Conservation (phyloP, 805 yeast species). For the Hermanozyma aechmeae region DNA sequence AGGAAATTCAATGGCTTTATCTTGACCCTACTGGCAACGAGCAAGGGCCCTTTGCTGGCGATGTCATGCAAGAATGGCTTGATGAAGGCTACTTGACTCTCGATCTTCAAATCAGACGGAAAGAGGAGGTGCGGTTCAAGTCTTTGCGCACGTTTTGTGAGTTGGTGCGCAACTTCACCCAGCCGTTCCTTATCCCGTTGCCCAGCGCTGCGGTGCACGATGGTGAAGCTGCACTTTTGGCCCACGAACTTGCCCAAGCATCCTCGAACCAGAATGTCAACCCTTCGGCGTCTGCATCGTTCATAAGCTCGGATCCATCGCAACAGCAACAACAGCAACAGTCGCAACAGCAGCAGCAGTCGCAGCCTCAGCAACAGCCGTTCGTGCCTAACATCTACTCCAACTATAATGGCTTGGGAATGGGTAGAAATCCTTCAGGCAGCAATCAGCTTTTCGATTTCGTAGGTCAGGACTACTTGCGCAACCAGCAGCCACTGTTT, state of each 20-base stretch:
- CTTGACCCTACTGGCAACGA: slow-evolving; percentile 59
- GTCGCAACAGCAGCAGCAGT: slow-evolving; percentile 6
- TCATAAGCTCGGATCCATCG: slow-evolving; percentile 2
- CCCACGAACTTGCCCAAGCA: neutral
- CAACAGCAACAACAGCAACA: slow-evolving; percentile 2
- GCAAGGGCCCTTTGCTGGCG: slow-evolving; percentile 78
- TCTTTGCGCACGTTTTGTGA: slow-evolving; percentile 47
- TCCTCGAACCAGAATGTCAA: slow-evolving; percentile 1
- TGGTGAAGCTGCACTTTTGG: neutral
- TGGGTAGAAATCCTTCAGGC: slow-evolving; percentile 10
- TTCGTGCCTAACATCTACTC: slow-evolving; percentile 15
- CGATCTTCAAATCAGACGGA: slow-evolving; percentile 49
- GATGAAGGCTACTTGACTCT: slow-evolving; percentile 47
- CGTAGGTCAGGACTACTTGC: slow-evolving; percentile 9
- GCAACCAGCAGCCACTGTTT: slow-evolving; percentile 8
- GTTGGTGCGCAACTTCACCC: slow-evolving; percentile 35
- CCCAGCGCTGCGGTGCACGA: slow-evolving; percentile 17
- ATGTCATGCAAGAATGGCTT: slow-evolving; percentile 73
- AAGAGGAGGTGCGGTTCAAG: slow-evolving; percentile 40
- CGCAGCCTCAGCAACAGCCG: neutral
- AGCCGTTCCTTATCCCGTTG: slow-evolving; percentile 57
- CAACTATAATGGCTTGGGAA: slow-evolving; percentile 16
- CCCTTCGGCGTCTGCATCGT: slow-evolving; percentile 1
- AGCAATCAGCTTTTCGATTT: slow-evolving; percentile 9
- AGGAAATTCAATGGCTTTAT: slow-evolving; percentile 57